Evolutionary conservation across 2,329 filamentous ascomycete genomes (phyloP), one percentile per base, ranked within the genome.

Genomic region (Dactylellina leptospora): DNA sequence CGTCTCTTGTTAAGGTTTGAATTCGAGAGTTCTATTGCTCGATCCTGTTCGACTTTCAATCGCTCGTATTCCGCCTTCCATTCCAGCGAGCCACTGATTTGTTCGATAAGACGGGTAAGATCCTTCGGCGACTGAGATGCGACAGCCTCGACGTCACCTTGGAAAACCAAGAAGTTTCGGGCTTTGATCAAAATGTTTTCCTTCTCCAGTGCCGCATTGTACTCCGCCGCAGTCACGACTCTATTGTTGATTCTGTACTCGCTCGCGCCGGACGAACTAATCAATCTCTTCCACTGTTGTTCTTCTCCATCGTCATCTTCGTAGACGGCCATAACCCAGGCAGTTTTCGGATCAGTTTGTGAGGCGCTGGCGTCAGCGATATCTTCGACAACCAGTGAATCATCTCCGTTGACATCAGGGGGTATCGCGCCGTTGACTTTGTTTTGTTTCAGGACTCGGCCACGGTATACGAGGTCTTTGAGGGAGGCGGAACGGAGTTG

Each of bases 301-400:
- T 96, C 92, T 77, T 96, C 91, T 22, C 74, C 74, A 1, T 92
- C 92, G 79, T 99, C 95, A 78, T 99, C 95, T 79, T 97, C 93
- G 80, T 97, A 99, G 13, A 99, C 93, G 27, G 95, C 95, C 92
- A 97, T 97, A 11, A 99, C 96, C 93, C 93, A 99, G 2, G 95
- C 96, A 1, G 89, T 95, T 79, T 93, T 95, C 0, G 95, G 95
- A 77, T 99, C 93, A 75, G 87, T 86, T 33, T 86, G 88, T n/a
- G 86, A 88, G 60, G 87, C 85, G 60, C 87, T 85, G 74, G 89
- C 85, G 4, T 73, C 69, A 16, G 84, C 84, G 20, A 84, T 80
- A 38, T 83, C 84, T 33, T 86, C 83, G 33, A 85, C 87, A 56
- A 88, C 86, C 30, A 84, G 84, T 18, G 85, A 84, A 38, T 85